Base-by-base conservation (phyloP, 2,329 filamentous ascomycete genomes). In the Mariannaea sp. region DNA sequence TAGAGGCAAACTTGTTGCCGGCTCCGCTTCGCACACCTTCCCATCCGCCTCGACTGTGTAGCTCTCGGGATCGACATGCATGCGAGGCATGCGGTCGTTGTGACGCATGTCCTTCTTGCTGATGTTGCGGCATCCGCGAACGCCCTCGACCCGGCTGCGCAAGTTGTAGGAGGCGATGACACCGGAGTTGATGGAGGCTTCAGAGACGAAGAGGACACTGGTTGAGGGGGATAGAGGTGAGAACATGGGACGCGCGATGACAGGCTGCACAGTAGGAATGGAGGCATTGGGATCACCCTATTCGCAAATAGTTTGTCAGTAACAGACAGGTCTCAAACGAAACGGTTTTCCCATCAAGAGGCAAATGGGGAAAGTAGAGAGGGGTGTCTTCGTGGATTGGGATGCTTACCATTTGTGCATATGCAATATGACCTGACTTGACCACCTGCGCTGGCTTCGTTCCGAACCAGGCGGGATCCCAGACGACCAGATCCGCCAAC, bases 41-140 rank as follows among this genome's bases (percentile, higher is more conserved):
- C 90, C 92, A 73, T 96, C 91, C 2, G 92, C 92, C 75, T 93
- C 86, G 20, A 97, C 92, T 13, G 79, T 82, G 75, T 97, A 97
- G 66, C 83, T 86, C 80, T 97, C 93, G 5, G 93, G 89, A 71
- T 97, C 92, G 55, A 97, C 92, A 65, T 79, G 85, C 90, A 97
- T 97, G 75, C 80, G 84, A 12, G 93, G 93, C 83, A 85, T 91
- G 49, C 74, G 74, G 67, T 91, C 85, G 71, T 97, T 97, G 72
- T 85, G 92, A 68, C 90, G 92, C 92, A 97, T 96, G 72, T 97
- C 89, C 64, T 74, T 79, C 80, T 97, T 97, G 36, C 86, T 79
- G 38, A 96, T 81, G 26, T 72, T 81, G 54, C 92, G 80, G 71
- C 92, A 96, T 50, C 83, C 82, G 68, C 80, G 86, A 42, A 97